Base-by-base conservation (phyloP, 306 rosid species). In the Quercus rubra region DNA sequence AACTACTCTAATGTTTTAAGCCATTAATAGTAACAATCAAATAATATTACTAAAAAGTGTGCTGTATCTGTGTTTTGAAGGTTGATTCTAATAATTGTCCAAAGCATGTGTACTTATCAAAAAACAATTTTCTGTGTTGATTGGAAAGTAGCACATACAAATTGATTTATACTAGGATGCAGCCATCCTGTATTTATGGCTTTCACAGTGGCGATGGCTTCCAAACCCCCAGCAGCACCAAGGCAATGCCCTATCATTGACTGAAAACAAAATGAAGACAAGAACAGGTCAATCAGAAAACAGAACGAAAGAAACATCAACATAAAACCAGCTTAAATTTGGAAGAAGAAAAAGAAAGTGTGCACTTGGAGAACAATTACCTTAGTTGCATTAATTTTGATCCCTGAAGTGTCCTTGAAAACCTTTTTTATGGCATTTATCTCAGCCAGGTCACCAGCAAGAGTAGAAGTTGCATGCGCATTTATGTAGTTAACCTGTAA, bases 211-310 rank as follows among this genome's bases (percentile, higher is more conserved):
- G 99, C 99, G 75, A 96, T 96, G 78, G 99, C 99, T 93, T 96
- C 99, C 94, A 96, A 86, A 81, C 99, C 99, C 51, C 99, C 99
- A 55, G 99, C 89, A 55, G 98, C 98, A 79, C 99, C 98, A 55
- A 96, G 99, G 86, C 99, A 91, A 79, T 96, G 98, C 51, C 99
- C 99, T 43, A 96, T 96, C 99, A 96, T 89, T 74, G 98, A 96
- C 99, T 96, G 93, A 78, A 67, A 70, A 77, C 72, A 83, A 70
- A 81, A 75, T n/a, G 75, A 73, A 74, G 18, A 76, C 55, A 71
- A 78, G 54, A 86, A 78, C 58, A n/a, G 33, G 62, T 25, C 12
- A 35, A 41, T 87, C 79, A 88, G 83, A 52, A 77, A 31, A 46
- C 17, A 35, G 66, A 64, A 55, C 30, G 51, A 57, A 38, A 58